Evolutionary conservation across 306 rosid genomes (phyloP).

Genomic region (Inga laurina): DNA sequence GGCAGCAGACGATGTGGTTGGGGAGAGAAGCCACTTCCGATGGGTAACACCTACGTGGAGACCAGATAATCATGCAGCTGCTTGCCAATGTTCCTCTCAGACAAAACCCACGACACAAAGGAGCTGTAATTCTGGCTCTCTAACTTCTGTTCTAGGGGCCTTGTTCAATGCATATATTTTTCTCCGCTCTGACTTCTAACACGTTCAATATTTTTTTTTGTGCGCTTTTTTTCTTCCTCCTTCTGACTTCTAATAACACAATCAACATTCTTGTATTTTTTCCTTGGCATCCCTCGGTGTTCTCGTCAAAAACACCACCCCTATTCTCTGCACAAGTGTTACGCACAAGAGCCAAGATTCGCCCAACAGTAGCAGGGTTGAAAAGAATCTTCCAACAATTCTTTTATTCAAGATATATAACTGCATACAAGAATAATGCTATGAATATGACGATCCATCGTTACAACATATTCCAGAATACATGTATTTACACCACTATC

Average conservation of each 20-base stretch:
- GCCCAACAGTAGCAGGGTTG: background rate
- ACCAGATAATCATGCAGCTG: background rate
- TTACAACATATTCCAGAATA: constrained; percentile 33
- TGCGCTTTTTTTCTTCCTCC: background rate
- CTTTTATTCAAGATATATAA: constrained; percentile 20
- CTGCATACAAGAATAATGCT: constrained; percentile 32
- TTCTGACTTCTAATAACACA: background rate
- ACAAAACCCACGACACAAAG: background rate
- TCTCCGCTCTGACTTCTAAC: background rate
- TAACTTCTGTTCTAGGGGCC: no score
- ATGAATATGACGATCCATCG: constrained; percentile 27
- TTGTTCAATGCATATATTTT: background rate
- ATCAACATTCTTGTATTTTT: background rate
- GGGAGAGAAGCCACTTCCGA: no score
- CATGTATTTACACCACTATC: constrained; percentile 45
- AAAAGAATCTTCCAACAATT: constrained; percentile 12
- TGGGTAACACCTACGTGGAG: no score
- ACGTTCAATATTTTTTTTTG: background rate
- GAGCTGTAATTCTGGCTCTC: background rate
- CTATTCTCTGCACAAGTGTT: background rate
- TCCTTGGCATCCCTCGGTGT: background rate
- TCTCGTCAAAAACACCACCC: background rate
- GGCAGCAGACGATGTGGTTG: no score
- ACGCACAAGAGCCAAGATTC: background rate
- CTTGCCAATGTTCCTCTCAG: background rate